Percentiles rank a stretch among this genome's conserved stretches.
These are phyloP conservation scores for Perkinsus olseni DNA, from an alignment of 169 alveolate genomes.

Conservation along the genomic window DNA sequence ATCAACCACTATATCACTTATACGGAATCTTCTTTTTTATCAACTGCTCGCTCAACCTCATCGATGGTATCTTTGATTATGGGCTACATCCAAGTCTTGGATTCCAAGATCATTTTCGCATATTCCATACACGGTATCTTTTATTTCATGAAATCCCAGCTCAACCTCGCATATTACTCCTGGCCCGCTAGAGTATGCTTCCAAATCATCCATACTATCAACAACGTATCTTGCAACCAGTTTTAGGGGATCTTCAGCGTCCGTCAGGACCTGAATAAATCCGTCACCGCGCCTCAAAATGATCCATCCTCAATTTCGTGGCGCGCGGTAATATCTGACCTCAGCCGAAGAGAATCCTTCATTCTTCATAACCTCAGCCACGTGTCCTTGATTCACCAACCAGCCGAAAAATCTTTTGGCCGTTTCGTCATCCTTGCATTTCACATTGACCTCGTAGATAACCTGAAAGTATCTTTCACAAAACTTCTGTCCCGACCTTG, in stretches of 20 bases:
- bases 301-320: neutral
- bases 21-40: neutral
- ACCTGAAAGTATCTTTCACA: neutral
- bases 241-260: neutral
- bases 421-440: neutral
- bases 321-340: neutral
- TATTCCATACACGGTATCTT: neutral
- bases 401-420: neutral
- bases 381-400: neutral
- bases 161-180: neutral
- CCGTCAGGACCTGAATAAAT: neutral
- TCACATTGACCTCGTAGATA: neutral
- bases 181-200: neutral
- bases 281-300: neutral
- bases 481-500: neutral
- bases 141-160: neutral
- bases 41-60: neutral
- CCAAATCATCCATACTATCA: neutral
- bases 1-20: neutral
- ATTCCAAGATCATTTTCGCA: neutral
- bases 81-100: neutral
- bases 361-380: neutral
- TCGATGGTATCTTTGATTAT: neutral
- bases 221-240: neutral
- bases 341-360: neutral